Conservation (phyloP, 495 filamentous ascomycete genomes). For the Beverwykella pulmonaria region DNA sequence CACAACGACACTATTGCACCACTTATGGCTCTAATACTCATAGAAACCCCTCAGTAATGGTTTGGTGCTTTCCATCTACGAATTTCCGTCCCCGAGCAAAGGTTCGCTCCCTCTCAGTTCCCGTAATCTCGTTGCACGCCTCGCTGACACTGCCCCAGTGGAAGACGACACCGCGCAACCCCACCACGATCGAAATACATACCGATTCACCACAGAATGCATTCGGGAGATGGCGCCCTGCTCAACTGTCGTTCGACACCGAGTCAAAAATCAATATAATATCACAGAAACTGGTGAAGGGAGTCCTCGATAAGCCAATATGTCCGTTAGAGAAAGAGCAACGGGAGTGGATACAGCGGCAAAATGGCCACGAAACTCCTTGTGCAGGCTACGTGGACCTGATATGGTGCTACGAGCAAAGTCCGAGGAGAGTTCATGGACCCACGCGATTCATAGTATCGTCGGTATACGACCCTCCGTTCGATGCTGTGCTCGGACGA, state of each 20-base stretch:
- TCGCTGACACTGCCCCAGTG: background rate
- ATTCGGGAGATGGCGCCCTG: background rate
- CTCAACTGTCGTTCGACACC: background rate
- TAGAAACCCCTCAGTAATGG: background rate
- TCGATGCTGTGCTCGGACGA: background rate
- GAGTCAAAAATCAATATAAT: background rate
- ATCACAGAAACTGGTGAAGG: background rate
- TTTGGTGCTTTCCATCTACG: background rate
- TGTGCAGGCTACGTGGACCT: background rate
- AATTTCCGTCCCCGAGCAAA: background rate
- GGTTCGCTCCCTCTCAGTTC: background rate
- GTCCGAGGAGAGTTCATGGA: background rate
- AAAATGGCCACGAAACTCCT: background rate
- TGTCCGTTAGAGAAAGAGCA: background rate
- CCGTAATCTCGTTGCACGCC: background rate
- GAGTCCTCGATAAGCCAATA: background rate
- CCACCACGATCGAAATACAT: background rate
- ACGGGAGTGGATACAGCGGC: background rate
- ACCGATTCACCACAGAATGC: background rate
- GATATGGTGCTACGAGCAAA: background rate
- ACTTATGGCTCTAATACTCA: constrained; percentile 1
- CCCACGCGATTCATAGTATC: background rate
- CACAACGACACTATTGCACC: background rate
- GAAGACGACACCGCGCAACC: background rate
- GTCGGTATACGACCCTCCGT: background rate